Base-by-base conservation (phyloP, 345 rosid genomes). In the Heritiera littoralis region DNA sequence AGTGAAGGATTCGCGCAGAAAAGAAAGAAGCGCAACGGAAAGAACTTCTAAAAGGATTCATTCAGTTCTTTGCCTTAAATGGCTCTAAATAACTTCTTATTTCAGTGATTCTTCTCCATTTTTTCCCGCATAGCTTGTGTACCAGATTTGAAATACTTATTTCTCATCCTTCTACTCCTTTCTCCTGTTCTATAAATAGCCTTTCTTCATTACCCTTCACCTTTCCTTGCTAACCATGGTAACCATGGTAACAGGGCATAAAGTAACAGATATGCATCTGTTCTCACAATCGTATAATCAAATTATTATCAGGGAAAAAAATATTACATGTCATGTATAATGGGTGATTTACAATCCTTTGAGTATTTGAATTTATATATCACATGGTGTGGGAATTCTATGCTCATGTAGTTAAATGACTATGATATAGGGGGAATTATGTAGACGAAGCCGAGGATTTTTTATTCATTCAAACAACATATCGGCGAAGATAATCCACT, bases 401-500 rank as follows among this genome's bases (percentile, higher is more conserved):
- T 78, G 72, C 70, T 55, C 59, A 48, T 65, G 55, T 48, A 64
- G 81, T 77, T 80, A 80, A 86, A 78, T 75, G 81, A 18, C 76
- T 74, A 75, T 81, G 48, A 20, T 3, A 55, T 51, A n/a, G 73
- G 72, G 65, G 32, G 60, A 67, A 51, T 13, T 18, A 56, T 78
- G 23, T 20, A 77, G 81, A 72, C 52, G 41, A 70, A 14, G 51
- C 15, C 55, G 54, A 17, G 1, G 61, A 46, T 15, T 28, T 74
- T 74, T 18, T 81, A 78, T 61, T 59, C 54, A 66, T 72, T 95
- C 86, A 93, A 79, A 86, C 88, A 5, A 92, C 78, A 52, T 91
- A 90, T 10, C 83, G 90, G 72, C 95, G 92, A 14, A 95, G 93
- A 82, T 95, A 91, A 84, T 93, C 94, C 74, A 90, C 90, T 66